These are phyloP conservation scores for Debaryomyces sp. DNA, from an alignment of 1,139 yeast genomes.

Conservation along the genomic window DNA sequence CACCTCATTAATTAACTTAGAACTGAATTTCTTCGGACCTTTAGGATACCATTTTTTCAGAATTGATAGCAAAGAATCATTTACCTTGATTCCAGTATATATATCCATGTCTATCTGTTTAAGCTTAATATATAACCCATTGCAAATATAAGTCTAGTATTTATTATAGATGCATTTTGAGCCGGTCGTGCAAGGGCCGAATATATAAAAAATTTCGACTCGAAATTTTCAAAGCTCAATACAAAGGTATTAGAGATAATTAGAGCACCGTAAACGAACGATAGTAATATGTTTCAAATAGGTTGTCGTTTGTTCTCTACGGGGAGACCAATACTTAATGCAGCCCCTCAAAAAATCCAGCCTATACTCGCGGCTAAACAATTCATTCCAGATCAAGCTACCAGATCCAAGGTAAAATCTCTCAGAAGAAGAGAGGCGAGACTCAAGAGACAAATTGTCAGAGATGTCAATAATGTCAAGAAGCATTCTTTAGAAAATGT, in stretches of 20 bases:
- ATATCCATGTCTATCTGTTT: not conserved
- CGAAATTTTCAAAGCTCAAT: slow-evolving; percentile 7
- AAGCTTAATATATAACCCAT: not conserved
- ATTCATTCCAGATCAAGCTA: slow-evolving; percentile 26
- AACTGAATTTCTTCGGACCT: slow-evolving; percentile 19
- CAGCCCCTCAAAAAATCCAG: slow-evolving; percentile 17
- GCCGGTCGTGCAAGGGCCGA: not conserved
- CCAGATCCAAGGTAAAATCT: slow-evolving; percentile 37
- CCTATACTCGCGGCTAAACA: slow-evolving; percentile 40
- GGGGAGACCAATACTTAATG: slow-evolving; percentile 16
- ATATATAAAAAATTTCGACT: slow-evolving; percentile 2
- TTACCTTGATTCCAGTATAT: not conserved
- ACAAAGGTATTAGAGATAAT: not conserved
- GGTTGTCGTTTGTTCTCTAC: slow-evolving; percentile 24
- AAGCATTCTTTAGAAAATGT: slow-evolving; percentile 37
- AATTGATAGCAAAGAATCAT: slow-evolving; percentile 7
- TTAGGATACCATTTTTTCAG: slow-evolving; percentile 23
- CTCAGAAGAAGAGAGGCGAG: slow-evolving; percentile 45
- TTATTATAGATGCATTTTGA: not conserved
- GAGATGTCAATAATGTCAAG: slow-evolving; percentile 51
- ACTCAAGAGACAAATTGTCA: slow-evolving; percentile 44
- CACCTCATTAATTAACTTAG: slow-evolving; percentile 23
- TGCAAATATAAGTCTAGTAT: not conserved
- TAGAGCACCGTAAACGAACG: not conserved
- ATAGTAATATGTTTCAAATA: slow-evolving; percentile 19